Evolutionary conservation across 1,284 basidiomycete species (phyloP), one percentile per base, ranked within the genome.

Genomic region (Volvariella volvacea): DNA sequence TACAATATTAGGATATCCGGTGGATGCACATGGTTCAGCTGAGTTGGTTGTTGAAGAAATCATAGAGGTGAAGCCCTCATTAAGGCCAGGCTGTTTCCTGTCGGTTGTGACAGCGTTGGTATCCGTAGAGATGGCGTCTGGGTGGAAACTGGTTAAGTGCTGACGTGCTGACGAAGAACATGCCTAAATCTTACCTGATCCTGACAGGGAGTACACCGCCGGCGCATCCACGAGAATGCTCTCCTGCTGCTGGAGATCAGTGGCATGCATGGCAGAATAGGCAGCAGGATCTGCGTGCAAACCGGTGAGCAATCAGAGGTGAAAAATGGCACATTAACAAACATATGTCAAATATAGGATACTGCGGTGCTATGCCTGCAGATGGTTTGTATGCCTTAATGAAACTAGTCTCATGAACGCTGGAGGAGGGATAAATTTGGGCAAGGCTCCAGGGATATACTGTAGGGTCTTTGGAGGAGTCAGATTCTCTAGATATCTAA

Each of bases 401-500:
- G 49, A 44, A n/a, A 32, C 42, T 15, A 20, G 6, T 8, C n/a
- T 36, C 19, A 16, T 7, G n/a, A 7, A n/a, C 7, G 34, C n/a
- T 6, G 8, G 7, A 36, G 7, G 34, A 37, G 28, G 64, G 63
- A 47, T 65, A 66, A 32, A 65, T 52, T 19, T 43, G 47, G 22
- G 54, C 47, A 32, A 67, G 50, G 48, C 60, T 56, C 34, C 46
- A 49, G n/a, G 67, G 66, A 52, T 71, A 71, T n/a, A 64, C 66
- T n/a, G 66, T 50, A 32, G 66, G 64, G 51, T 71, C 68, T 64
- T n/a, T 42, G 30, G 46, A 20, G 31, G 31, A 25, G 21, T 17
- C 16, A 16, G 22, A 22, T 22, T n/a, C 38, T 33, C 25, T 6
- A n/a, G 17, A 32, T n/a, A 25, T 30, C 4, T 42, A 16, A 21